Evolutionary conservation across 2,329 filamentous ascomycete species (phyloP).

Genomic region (Sporothrix inflata): DNA sequence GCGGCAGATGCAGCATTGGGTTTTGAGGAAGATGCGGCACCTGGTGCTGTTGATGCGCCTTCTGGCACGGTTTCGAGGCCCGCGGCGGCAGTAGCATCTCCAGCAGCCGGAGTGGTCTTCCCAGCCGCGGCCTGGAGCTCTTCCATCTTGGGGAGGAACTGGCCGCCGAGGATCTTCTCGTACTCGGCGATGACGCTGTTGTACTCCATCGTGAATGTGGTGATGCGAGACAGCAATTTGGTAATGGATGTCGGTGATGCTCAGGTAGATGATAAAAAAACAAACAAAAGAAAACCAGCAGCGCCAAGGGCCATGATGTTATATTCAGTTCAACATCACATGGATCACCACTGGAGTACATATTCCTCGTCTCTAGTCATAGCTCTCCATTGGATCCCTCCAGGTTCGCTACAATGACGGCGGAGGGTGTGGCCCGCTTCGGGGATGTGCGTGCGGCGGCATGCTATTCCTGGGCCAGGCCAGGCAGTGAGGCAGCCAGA

Average conservation of each 20-base stretch:
- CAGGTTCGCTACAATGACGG: background rate
- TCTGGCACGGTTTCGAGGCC: conserved; percentile 1
- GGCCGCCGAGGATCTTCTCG: conserved; percentile 21
- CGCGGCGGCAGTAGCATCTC: background rate
- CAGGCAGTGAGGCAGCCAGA: background rate
- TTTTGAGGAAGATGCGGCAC: background rate
- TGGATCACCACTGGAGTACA: background rate
- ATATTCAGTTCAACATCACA: background rate
- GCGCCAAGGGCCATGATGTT: background rate
- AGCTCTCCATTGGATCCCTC: background rate
- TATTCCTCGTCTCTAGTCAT: background rate
- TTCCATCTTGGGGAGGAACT: conserved; percentile 24
- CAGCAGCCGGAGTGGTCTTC: background rate
- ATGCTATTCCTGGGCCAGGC: background rate
- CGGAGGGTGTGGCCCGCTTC: background rate
- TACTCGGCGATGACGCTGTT: conserved; percentile 24
- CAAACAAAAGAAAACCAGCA: background rate
- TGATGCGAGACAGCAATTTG: background rate
- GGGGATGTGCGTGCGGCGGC: background rate
- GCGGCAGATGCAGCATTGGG: background rate
- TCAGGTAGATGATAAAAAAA: background rate
- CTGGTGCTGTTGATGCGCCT: background rate
- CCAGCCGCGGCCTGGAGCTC: background rate
- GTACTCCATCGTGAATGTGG: conserved; percentile 9
- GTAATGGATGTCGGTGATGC: background rate